Evolutionary conservation across 305 asterid genomes (phyloP).

Genomic region (Solanum hybrid): DNA sequence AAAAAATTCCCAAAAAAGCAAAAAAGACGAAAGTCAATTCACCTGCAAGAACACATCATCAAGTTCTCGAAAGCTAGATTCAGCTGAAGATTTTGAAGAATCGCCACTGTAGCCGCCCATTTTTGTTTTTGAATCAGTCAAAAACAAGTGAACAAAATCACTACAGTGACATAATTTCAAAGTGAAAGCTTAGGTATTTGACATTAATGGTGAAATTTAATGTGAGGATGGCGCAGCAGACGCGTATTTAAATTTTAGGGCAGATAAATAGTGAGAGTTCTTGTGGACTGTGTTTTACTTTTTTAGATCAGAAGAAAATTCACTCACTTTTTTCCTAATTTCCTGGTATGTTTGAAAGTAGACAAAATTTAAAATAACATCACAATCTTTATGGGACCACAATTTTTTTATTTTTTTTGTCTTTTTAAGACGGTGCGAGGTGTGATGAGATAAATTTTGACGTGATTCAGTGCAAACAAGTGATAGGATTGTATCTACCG

Average conservation of each 20-base stretch:
- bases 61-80: constrained; percentile 69
- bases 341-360: background rate
- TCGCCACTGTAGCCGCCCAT: constrained; percentile 32
- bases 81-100: constrained; percentile 45
- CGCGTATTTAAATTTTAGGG: background rate
- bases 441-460: background rate
- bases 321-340: background rate
- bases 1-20: background rate
- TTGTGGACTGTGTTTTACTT: background rate
- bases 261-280: background rate
- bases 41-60: constrained; percentile 91
- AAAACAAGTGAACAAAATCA: background rate
- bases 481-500: background rate
- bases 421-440: background rate
- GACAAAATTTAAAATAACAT: background rate
- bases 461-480: background rate
- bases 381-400: background rate
- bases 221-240: background rate
- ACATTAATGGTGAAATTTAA: background rate
- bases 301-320: background rate
- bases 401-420: background rate
- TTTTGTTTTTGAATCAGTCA: background rate
- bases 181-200: background rate
- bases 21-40: background rate
- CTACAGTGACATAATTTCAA: background rate